Evolutionary conservation across 2,329 filamentous ascomycete species (phyloP).

Genomic region (Fusarium sp.): DNA sequence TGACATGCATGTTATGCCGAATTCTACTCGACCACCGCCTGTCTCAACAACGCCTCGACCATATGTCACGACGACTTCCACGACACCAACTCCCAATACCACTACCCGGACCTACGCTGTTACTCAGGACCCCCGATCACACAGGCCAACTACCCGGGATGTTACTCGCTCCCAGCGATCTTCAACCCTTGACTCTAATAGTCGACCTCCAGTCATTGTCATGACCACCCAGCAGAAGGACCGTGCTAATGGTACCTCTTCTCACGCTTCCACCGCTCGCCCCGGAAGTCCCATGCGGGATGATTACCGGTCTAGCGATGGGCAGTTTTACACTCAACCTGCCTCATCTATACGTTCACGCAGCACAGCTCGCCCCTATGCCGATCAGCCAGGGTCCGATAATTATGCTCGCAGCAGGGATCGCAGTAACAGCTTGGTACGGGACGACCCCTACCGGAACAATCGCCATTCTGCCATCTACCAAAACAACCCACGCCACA

Average conservation of each 20-base stretch:
- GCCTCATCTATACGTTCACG: constrained; percentile 70
- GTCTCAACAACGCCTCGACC: constrained; percentile 53
- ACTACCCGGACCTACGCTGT: constrained; percentile 71
- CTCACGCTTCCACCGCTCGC: constrained; percentile 57
- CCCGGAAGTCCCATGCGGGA: constrained; percentile 66
- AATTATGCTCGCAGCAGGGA: constrained; percentile 67
- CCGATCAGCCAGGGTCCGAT: constrained; percentile 65
- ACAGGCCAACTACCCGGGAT: constrained; percentile 65
- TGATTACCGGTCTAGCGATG: constrained; percentile 67
- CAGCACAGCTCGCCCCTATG: constrained; percentile 64
- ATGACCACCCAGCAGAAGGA: constrained; percentile 67
- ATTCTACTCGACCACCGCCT: constrained; percentile 52
- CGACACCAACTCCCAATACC: constrained; percentile 57
- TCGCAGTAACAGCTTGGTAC: constrained; percentile 62
- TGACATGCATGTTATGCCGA: constrained; percentile 69
- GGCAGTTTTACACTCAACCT: constrained; percentile 69
- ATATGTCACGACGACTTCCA: constrained; percentile 53
- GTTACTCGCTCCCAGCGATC: constrained; percentile 63
- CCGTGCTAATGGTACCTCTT: constrained; percentile 58
- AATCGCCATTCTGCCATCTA: constrained; percentile 64
- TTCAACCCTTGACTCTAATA: constrained; percentile 66
- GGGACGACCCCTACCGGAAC: constrained; percentile 64
- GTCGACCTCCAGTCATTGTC: constrained; percentile 69
- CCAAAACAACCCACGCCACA: constrained; percentile 60
- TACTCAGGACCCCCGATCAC: constrained; percentile 65